Evolutionary conservation across 139 green algal genomes (phyloP), one percentile per base, ranked within the genome.

Genomic region (Picocystis salinarum): DNA sequence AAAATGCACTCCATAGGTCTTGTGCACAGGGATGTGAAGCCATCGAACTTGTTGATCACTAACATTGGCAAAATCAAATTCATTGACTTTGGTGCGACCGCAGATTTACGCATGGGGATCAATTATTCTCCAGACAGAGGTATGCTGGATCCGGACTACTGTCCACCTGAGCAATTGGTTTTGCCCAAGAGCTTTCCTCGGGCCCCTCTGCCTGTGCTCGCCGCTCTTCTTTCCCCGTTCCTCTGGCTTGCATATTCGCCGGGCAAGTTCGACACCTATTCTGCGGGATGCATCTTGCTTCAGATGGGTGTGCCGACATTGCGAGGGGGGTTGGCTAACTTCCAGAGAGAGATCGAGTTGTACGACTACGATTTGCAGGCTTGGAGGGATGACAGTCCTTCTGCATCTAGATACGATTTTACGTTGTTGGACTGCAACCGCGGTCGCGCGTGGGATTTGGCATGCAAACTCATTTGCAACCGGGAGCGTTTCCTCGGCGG

Each of bases 31-130:
- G 80, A 92, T 59, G 56, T 92, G 28, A 92, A 92, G 67, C 79
- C 79, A 6, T 73, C 80, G 24, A 85, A 86, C 67, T 63, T 91
- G 45, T 62, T 37, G 13, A 15, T 37, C 31, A 91, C 78, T 10
- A 52, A 48, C 1, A 50, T 71, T 11, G 78, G 77, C 1, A 23
- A 79, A 22, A 46, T 91, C 45, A 93, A 91, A 58, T 62, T 93
- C 50, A 90, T 93, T 10, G 82, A 93, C 49, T 91, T 93, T 69
- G 82, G 82, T 4, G 82, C 82, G 4, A 76, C 82, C 0, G 80
- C 75, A 41, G 82, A 93, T 53, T 58, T 93, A 50, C 76, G 65
- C 55, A 93, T 80, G 1, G 81, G 82, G 34, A 78, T 93, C 56
- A 91, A 93, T 58, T 91, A 90, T 67, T 89, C 86, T 60, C 82